Base-by-base conservation (phyloP, 2,329 filamentous ascomycete genomes). In the Dactylellina haptotyla region DNA sequence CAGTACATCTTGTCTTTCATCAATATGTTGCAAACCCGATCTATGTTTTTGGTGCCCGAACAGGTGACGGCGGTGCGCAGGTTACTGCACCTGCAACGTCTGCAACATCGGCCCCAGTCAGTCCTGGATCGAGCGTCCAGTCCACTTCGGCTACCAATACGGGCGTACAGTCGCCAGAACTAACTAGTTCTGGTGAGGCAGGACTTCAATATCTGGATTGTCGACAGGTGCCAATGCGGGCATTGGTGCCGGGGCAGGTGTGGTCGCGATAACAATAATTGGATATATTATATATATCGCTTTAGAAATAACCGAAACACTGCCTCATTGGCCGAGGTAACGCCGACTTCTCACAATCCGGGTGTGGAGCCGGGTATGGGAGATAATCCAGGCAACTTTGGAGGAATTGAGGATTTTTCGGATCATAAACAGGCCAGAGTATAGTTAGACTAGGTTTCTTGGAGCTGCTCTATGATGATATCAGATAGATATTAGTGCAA, bases 1-100 rank as follows among this genome's bases (percentile, higher is more conserved):
- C 37, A 0, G 8, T 32, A 4, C 25, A n/a, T 6, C 34, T 26
- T 1, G 46, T 64, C n/a, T 54, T 25, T 10, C 43, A 39, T 39
- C 14, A 10, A 16, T 64, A 34, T 23, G 6, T 54, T 18, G 61
- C 61, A 10, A 37, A 54, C n/a, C 26, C 61, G 9, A 28, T 64
- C 14, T 64, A 64, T 23, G 43, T 64, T 14, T 64, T 64, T 9
- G 32, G 20, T 16, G 48, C 12, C 18, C 8, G 9, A n/a, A 10
- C n/a, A 10, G 32, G 20, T n/a, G 48, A 18, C 18, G 12, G 25
- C 14, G 10, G 16, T 20, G 14, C 48, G 6, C 8, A 12, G 3
- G 46, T 20, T 18, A 64, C 61, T 2, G 46, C 34, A 32, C 12
- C 37, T 16, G 25, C 37, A 8, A 12, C 48, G 26, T 14, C 12